A percentile compares a stretch with the other conserved stretches of the same genome.
Evolutionary conservation across 306 rosid species (phyloP).

Genomic region (Malus fusca): DNA sequence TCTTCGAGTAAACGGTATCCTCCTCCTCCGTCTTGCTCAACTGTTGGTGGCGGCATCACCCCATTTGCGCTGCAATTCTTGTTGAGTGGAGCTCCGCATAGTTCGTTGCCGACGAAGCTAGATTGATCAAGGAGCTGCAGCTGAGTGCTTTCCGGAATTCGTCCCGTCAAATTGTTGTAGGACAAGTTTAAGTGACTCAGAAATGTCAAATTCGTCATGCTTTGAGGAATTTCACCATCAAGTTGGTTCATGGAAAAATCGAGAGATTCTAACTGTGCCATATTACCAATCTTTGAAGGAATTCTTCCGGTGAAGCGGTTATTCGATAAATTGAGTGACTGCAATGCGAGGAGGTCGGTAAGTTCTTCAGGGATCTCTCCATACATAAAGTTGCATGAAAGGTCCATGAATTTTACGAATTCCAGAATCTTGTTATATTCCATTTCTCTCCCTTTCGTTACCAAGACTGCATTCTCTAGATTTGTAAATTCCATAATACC

Average conservation of each 20-base stretch:
- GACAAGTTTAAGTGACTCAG: too few species aligned
- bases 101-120: background rate
- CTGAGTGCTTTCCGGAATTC: background rate
- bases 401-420: background rate
- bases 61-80: background rate
- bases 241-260: slow-evolving; percentile 7
- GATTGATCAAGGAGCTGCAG: background rate
- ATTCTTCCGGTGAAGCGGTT: background rate
- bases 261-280: background rate
- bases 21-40: background rate
- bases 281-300: background rate
- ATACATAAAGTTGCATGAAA: background rate
- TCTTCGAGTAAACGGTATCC: slow-evolving; percentile 3
- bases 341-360: background rate
- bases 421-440: background rate
- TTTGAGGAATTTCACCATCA: background rate
- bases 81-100: background rate
- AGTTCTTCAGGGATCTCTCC: slow-evolving; percentile 8
- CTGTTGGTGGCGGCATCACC: background rate
- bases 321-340: background rate
- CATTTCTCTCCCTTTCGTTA: background rate
- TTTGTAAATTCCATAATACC: too few species aligned
- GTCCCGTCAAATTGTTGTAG: too few species aligned
- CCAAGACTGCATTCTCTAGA: background rate
- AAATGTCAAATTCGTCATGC: background rate